Percentiles rank a stretch among this genome's conserved stretches.
These are phyloP conservation scores for Axilococcus clingmanii DNA, from an alignment of 139 green algal genomes.

Conservation along the genomic window DNA sequence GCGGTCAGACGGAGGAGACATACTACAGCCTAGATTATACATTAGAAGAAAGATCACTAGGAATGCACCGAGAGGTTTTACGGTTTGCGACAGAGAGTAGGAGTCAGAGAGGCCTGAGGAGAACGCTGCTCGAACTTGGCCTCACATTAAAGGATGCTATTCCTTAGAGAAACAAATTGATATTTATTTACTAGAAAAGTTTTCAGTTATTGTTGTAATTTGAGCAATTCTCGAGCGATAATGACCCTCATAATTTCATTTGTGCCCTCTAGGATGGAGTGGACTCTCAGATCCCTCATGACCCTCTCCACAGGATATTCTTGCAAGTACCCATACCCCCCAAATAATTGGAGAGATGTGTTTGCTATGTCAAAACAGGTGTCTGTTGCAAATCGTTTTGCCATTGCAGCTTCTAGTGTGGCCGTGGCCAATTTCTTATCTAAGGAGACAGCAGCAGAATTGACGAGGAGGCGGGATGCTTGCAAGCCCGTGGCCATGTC, in stretches of 20 bases:
- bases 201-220: slow-evolving; percentile 9
- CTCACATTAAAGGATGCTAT: too few species aligned
- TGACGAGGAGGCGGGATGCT: slow-evolving; percentile 52
- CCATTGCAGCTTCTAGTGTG: slow-evolving; percentile 65
- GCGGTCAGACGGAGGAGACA: slow-evolving; percentile 68
- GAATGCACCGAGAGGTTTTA: slow-evolving; percentile 25
- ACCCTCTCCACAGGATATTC: slow-evolving; percentile 68
- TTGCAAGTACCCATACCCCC: slow-evolving; percentile 68
- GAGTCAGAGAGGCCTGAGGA: slow-evolving; percentile 21
- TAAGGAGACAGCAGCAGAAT: slow-evolving; percentile 44
- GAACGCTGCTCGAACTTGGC: too few species aligned
- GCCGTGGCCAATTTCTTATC: slow-evolving; percentile 27
- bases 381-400: slow-evolving; percentile 75
- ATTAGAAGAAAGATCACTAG: slow-evolving; percentile 32
- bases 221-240: slow-evolving; percentile 34
- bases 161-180: too few species aligned
- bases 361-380: slow-evolving; percentile 58
- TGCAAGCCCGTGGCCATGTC: slow-evolving; percentile 71
- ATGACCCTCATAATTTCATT: slow-evolving; percentile 74
- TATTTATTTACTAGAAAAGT: too few species aligned
- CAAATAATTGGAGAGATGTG: slow-evolving; percentile 60
- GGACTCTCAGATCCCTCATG: slow-evolving; percentile 66
- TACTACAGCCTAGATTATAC: slow-evolving; percentile 69
- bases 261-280: slow-evolving; percentile 75
- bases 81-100: slow-evolving; percentile 18